Base-by-base conservation (phyloP, 257 asterid genomes). In the Ilex asprella region DNA sequence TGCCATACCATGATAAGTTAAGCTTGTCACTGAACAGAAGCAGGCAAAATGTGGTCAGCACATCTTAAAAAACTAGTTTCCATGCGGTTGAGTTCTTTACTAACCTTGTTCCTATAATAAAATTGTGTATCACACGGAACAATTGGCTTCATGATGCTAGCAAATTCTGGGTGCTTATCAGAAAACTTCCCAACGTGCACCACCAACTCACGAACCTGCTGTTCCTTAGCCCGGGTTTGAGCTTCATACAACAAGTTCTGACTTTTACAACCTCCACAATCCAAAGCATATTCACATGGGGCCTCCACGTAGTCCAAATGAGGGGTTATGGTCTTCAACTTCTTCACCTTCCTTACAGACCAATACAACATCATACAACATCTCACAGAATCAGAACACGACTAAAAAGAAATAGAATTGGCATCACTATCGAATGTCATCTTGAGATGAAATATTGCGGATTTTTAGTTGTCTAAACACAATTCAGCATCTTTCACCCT, bases 191-290 rank as follows among this genome's bases (percentile, higher is more conserved):
- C 99, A 56, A 92, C 89, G 55, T 86, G 94, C 5, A 81, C 77
- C 66, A 86, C 71, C 78, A 92, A 76, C 61, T 92, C 96, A 3
- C 55, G 76, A 65, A 92, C 96, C 82, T 92, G 99, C 44, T 78
- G 84, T 80, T 92, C 95, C 81, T 89, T 92, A 2, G 89, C 84
- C 79, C 82, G 82, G 55, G 83, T 79, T 76, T 92, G 99, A 62
- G 95, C 89, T 65, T 82, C 89, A 64, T 92, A 92, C 59, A 82
- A 65, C 82, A 92, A 74, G 70, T 79, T 74, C 86, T 92, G 99
- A 15, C 94, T 89, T 69, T 84, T 92, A 70, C 99, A 92, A 69
- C 99, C 99, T 66, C 99, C 99, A 64, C 99, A 92, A 63, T 86
- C 79, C 44, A 86, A 72, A 16, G 99, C 86, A 79, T 79, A 84